These are phyloP conservation scores for Saccharomycopsis olivae DNA, from an alignment of 805 yeast species.

Conservation along the genomic window DNA sequence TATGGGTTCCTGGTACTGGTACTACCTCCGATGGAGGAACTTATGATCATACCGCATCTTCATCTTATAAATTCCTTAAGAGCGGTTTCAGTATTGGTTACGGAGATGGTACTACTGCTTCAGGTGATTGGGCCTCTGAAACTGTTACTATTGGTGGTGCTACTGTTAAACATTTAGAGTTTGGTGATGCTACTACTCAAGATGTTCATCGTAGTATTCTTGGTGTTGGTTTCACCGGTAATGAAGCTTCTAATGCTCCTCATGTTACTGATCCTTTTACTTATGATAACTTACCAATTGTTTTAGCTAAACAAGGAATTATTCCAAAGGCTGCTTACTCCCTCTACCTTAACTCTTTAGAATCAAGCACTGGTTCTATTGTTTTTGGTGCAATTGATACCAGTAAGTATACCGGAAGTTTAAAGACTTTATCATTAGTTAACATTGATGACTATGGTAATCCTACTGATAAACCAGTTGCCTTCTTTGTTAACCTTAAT, in stretches of 20 bases:
- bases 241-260: conserved; percentile 29
- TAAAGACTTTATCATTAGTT: conserved; percentile 24
- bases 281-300: conserved; percentile 24
- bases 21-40: conserved; percentile 21
- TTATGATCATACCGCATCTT: conserved; percentile 19
- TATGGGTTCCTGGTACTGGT: conserved; percentile 20
- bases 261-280: conserved; percentile 18
- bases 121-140: conserved; percentile 36
- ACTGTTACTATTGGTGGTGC: conserved; percentile 11
- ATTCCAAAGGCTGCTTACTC: conserved; percentile 36
- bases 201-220: conserved; percentile 5
- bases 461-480: conserved; percentile 9
- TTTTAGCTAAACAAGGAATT: conserved; percentile 29
- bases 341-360: conserved; percentile 31
- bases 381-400: conserved; percentile 50
- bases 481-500: conserved; percentile 15
- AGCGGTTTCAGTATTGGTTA: conserved; percentile 30
- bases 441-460: conserved; percentile 16
- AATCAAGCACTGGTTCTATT: conserved; percentile 25
- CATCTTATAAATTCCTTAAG: conserved; percentile 16
- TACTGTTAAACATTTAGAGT: conserved; percentile 3
- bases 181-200: conserved; percentile 10
- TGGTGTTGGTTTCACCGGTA: conserved; percentile 12
- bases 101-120: conserved; percentile 38
- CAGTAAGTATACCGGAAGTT: conserved; percentile 34